A percentile compares a stretch with the other conserved stretches of the same genome.
These are phyloP conservation scores for Yamadazyma buinensis DNA, from an alignment of 1,139 yeast genomes.

Conservation along the genomic window DNA sequence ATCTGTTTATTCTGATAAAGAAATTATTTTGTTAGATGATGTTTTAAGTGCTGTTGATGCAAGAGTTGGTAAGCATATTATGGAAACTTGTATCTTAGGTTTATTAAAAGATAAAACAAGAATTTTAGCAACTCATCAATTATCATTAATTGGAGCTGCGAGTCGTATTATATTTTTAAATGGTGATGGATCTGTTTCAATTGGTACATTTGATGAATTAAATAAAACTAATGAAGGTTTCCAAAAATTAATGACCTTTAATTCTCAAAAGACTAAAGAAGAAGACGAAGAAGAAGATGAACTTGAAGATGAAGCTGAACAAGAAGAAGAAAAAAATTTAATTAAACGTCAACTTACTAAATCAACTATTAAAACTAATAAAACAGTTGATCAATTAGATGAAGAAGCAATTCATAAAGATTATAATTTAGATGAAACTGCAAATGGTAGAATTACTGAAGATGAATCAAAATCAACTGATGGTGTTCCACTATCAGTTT, in stretches of 20 bases:
- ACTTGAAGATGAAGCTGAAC: slow-evolving; percentile 17
- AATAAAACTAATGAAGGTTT: slow-evolving; percentile 18
- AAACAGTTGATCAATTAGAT: slow-evolving; percentile 10
- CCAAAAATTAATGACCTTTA: slow-evolving; percentile 15
- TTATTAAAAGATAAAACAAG: slow-evolving; percentile 35
- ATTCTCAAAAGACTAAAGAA: slow-evolving; percentile 17
- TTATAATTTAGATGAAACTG: slow-evolving; percentile 5
- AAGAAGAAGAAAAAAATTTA: slow-evolving; percentile 13
- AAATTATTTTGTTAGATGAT: slow-evolving; percentile 42
- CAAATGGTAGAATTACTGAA: slow-evolving; percentile 29
- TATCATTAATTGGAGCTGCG: slow-evolving; percentile 40
- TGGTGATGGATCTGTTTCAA: slow-evolving; percentile 25
- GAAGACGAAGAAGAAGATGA: slow-evolving; percentile 22
- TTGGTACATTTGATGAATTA: slow-evolving; percentile 39
- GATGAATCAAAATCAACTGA: slow-evolving; percentile 40
- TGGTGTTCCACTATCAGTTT: slow-evolving; percentile 27
- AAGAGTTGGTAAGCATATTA: slow-evolving; percentile 44
- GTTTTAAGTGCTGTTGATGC: slow-evolving; percentile 50
- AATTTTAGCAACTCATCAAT: slow-evolving; percentile 46
- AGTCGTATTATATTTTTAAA: slow-evolving; percentile 38
- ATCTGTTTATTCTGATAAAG: slow-evolving; percentile 39
- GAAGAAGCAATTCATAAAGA: slow-evolving; percentile 11
- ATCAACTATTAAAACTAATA: slow-evolving; percentile 21
- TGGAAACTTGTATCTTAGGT: slow-evolving; percentile 36
- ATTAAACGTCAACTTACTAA: slow-evolving; percentile 18